A percentile compares a stretch with the other conserved stretches of the same genome.
Conservation (phyloP, 768 basidiomycete genomes). For the Suillus paluster region DNA sequence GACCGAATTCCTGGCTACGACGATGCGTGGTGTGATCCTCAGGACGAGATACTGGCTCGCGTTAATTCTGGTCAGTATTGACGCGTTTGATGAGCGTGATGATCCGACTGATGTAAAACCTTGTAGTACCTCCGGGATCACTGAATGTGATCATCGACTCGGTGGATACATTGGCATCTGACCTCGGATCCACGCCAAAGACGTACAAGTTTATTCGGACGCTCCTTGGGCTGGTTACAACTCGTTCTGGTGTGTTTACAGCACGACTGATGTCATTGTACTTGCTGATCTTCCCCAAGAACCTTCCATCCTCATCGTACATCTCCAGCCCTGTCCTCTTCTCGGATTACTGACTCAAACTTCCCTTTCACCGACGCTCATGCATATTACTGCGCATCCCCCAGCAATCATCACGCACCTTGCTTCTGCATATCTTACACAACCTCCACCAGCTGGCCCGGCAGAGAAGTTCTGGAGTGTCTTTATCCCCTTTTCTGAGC, state of each 20-base stretch:
- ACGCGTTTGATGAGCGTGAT: slow-evolving; percentile 24
- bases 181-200: slow-evolving; percentile 57
- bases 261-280: not conserved
- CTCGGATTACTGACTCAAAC: slow-evolving; percentile 62
- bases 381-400: slow-evolving; percentile 71
- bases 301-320: slow-evolving; percentile 64
- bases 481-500: slow-evolving; percentile 71
- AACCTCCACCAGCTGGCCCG: slow-evolving; percentile 65
- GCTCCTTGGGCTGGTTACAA: slow-evolving; percentile 48
- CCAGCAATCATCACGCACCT: slow-evolving; percentile 70
- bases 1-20: slow-evolving; percentile 57
- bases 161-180: slow-evolving; percentile 63
- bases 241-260: slow-evolving; percentile 51
- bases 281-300: slow-evolving; percentile 35
- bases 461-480: slow-evolving; percentile 81
- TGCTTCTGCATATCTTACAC: slow-evolving; percentile 68
- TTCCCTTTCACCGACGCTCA: slow-evolving; percentile 64
- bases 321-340: slow-evolving; percentile 54
- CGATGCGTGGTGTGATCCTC: slow-evolving; percentile 36
- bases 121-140: slow-evolving; percentile 48
- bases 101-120: not conserved
- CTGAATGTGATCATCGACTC: slow-evolving; percentile 75
- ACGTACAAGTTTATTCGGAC: slow-evolving; percentile 56
- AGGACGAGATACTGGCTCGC: slow-evolving; percentile 43
- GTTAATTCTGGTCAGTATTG: slow-evolving; percentile 43